A percentile compares a stretch with the other conserved stretches of the same genome.
phyloP scores from a whole-genome alignment of 257 asterid genomes.

The Pogostemon cablin region DNA sequence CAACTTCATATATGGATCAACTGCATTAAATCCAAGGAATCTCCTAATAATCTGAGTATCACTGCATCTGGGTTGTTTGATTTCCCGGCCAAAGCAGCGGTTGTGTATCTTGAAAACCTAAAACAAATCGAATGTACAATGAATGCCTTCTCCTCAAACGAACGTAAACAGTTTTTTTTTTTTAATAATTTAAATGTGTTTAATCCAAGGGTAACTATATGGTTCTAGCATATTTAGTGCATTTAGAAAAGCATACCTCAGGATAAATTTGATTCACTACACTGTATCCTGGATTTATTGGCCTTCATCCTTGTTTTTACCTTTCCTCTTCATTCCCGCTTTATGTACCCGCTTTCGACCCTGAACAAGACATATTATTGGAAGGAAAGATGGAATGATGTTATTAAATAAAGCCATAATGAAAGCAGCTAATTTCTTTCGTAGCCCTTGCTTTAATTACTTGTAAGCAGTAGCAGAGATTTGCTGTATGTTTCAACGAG shows the following conservation, averaged over 20 bases:
- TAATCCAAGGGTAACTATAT: too few relatives aligned
- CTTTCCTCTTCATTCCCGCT: slow-evolving; percentile 70
- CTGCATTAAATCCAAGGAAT: background rate
- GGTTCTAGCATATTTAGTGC: slow-evolving; percentile 1
- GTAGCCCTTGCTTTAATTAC: background rate
- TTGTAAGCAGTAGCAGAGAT: too few relatives aligned
- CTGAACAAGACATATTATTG: slow-evolving; percentile 42
- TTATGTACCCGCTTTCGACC: slow-evolving; percentile 49
- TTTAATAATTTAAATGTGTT: too few relatives aligned
- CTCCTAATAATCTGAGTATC: background rate
- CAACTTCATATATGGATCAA: slow-evolving; percentile 5
- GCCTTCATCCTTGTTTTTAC: slow-evolving; percentile 46
- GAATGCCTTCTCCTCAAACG: slow-evolving; percentile 21
- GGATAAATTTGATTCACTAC: slow-evolving; percentile 17
- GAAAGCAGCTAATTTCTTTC: background rate
- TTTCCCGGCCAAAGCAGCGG: background rate
- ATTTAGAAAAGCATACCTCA: slow-evolving; percentile 25
- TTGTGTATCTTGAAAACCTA: background rate
- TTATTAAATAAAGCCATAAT: background rate
- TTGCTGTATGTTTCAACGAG: background rate
- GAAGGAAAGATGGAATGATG: background rate
- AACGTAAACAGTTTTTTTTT: background rate
- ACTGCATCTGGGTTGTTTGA: background rate
- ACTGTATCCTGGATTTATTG: slow-evolving; percentile 36
- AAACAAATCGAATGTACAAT: background rate